Evolutionary conservation across 2,329 filamentous ascomycete species (phyloP).

Genomic region (Claviceps digitariae): DNA sequence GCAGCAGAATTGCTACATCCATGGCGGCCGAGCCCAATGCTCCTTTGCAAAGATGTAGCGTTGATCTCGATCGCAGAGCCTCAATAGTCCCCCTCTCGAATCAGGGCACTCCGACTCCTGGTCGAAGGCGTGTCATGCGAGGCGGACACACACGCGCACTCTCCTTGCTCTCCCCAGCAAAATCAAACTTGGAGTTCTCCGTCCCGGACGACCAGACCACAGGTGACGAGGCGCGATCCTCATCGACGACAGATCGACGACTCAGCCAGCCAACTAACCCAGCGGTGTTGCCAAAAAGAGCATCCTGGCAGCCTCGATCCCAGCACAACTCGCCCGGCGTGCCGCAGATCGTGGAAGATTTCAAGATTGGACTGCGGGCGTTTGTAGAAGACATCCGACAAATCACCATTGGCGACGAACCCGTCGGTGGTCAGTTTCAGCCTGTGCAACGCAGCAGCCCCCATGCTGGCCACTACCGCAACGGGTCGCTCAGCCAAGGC

Average conservation of each 20-base stretch:
- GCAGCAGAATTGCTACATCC: slow-evolving; percentile 2
- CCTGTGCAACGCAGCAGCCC: slow-evolving; percentile 9
- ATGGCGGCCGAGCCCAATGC: slow-evolving; percentile 13
- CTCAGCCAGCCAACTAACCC: slow-evolving; percentile 24
- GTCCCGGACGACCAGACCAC: slow-evolving; percentile 24
- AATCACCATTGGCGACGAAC: slow-evolving; percentile 91
- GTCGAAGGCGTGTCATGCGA: slow-evolving; percentile 51
- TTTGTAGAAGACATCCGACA: slow-evolving; percentile 94
- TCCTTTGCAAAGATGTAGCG: slow-evolving; percentile 26
- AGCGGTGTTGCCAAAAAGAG: slow-evolving; percentile 38
- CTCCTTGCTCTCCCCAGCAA: slow-evolving; percentile 66
- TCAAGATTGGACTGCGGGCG: slow-evolving; percentile 80
- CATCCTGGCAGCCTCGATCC: slow-evolving; percentile 44
- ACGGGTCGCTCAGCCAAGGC: slow-evolving; percentile 7
- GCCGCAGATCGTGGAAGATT: slow-evolving; percentile 78
- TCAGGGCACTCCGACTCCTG: slow-evolving; percentile 27
- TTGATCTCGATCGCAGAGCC: slow-evolving; percentile 62
- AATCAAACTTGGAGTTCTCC: slow-evolving; percentile 28
- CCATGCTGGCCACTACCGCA: slow-evolving; percentile 2
- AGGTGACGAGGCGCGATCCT: slow-evolving; percentile 12
- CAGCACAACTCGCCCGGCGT: slow-evolving; percentile 30
- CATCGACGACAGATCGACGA: slow-evolving; percentile 16
- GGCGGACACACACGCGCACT: slow-evolving; percentile 52
- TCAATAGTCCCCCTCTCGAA: slow-evolving; percentile 47
- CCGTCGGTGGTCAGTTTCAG: slow-evolving; percentile 39